phyloP scores from a whole-genome alignment of 139 green algal species.

The Zygnema circumcarinatum region DNA sequence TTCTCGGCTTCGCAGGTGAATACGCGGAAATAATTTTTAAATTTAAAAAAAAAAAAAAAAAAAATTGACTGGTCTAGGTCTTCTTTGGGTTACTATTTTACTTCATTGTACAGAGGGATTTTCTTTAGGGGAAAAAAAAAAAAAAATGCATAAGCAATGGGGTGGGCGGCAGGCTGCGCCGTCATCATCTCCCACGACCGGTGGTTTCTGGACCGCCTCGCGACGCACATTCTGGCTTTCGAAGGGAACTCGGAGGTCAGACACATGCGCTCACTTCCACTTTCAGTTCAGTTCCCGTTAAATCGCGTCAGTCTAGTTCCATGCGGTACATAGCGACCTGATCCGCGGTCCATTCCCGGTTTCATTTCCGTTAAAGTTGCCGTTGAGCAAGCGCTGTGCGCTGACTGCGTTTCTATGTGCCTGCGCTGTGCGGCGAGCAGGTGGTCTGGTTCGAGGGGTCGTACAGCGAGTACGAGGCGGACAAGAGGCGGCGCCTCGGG shows the following conservation, averaged over 20 bases:
- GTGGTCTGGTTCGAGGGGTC: constrained; percentile 76
- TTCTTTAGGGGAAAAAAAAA: background rate
- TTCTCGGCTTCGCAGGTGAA: constrained; percentile 48
- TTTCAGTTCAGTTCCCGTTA: background rate
- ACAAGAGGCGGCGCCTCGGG: constrained; percentile 66
- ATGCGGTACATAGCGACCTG: too few relatives aligned
- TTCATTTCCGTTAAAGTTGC: too few relatives aligned
- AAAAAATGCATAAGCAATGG: background rate
- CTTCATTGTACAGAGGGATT: background rate
- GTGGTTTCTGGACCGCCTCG: constrained; percentile 80
- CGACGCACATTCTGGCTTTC: constrained; percentile 86
- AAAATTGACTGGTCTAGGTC: background rate
- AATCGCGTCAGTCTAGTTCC: background rate
- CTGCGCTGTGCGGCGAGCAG: constrained; percentile 32
- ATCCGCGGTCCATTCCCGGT: too few relatives aligned
- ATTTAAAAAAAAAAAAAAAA: constrained; percentile 6
- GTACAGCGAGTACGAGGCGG: constrained; percentile 74
- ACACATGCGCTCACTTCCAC: background rate
- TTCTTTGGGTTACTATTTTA: background rate
- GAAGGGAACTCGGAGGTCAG: constrained; percentile 73
- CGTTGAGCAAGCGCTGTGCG: too few relatives aligned
- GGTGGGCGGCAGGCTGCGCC: constrained; percentile 68
- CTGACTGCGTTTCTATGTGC: background rate
- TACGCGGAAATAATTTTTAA: background rate
- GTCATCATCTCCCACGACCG: constrained; percentile 85